phyloP scores from a whole-genome alignment of 805 yeast genomes.

The Deakozyma indianensis region DNA sequence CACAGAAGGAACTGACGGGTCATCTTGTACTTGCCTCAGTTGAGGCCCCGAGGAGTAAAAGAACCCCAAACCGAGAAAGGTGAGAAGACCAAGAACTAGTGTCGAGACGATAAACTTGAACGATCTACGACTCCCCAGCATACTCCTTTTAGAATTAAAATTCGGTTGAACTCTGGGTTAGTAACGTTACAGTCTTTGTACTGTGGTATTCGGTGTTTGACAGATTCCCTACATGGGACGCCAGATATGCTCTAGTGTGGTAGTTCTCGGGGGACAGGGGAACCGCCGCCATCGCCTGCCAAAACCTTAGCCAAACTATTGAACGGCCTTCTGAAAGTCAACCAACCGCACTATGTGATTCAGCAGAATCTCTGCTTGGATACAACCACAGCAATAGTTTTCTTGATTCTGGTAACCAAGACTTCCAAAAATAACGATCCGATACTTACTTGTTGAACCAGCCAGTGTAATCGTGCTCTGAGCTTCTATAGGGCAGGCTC shows the following conservation, averaged over 20 bases:
- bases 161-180: neutral
- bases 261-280: no score
- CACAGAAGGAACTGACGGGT: conserved; percentile 25
- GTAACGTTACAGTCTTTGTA: neutral
- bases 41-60: neutral
- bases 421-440: no score
- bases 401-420: no score
- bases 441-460: neutral
- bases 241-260: no score
- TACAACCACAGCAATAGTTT: no score
- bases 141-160: neutral
- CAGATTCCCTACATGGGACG: no score
- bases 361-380: no score
- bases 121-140: neutral
- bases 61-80: neutral
- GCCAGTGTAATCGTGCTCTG: conserved; percentile 13
- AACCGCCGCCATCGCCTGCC: no score
- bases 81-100: neutral
- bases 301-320: no score
- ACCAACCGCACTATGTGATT: no score
- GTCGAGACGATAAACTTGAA: neutral
- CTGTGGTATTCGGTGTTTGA: no score
- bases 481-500: conserved; percentile 13
- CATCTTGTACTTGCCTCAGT: conserved; percentile 7
- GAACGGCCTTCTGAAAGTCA: no score